A percentile compares a stretch with the other conserved stretches of the same genome.
phyloP scores from a whole-genome alignment of 2,329 filamentous ascomycete genomes.

The Penicillium hesseltinei region DNA sequence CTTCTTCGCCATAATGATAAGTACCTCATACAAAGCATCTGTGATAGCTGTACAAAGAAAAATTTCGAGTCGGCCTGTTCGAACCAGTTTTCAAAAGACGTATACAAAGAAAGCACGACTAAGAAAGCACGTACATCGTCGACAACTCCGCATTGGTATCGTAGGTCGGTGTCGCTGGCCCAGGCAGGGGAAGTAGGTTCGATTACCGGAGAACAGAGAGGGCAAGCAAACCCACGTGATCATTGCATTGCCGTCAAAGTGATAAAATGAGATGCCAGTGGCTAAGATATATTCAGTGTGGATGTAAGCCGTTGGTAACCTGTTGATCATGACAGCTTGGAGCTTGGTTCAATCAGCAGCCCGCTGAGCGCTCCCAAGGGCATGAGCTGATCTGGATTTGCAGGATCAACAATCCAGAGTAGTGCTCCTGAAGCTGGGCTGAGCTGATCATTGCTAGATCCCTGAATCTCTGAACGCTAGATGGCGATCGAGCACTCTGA shows the following conservation, averaged over 20 bases:
- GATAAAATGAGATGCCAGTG: background rate
- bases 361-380: too few relatives aligned
- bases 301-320: background rate
- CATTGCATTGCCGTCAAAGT: too few relatives aligned
- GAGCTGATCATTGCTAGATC: too few relatives aligned
- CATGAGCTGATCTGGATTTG: too few relatives aligned
- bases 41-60: constrained; percentile 37
- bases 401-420: too few relatives aligned
- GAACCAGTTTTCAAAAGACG: background rate
- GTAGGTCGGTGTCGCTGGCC: constrained; percentile 60
- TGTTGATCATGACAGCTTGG: background rate
- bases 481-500: too few relatives aligned
- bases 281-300: background rate
- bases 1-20: constrained; percentile 79
- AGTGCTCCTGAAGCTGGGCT: too few relatives aligned
- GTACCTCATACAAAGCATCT: constrained; percentile 72
- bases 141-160: constrained; percentile 54
- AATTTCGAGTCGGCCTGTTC: constrained; percentile 6
- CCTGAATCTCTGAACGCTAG: too few relatives aligned
- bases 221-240: too few relatives aligned
- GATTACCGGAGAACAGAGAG: constrained; percentile 60
- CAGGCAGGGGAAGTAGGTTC: constrained; percentile 75
- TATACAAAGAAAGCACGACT: constrained; percentile 7
- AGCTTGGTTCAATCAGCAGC: background rate
- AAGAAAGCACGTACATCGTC: constrained; percentile 37